Base-by-base conservation (phyloP, 202 grass and related monocot species). In the Cymbopogon flexuosus region DNA sequence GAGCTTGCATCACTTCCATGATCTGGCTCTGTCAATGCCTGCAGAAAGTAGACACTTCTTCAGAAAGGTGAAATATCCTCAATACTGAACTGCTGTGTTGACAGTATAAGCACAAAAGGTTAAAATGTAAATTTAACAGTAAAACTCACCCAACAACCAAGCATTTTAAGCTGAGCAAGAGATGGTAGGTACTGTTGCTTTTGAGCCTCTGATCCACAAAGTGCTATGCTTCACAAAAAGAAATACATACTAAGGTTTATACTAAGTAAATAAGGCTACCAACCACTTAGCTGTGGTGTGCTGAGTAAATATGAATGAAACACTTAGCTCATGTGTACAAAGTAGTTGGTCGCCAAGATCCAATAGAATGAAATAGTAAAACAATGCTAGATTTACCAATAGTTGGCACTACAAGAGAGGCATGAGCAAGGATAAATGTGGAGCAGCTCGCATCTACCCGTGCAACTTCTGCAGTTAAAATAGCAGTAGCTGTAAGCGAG, bases 1-100 rank as follows among this genome's bases (percentile, higher is more conserved):
- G 88, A 91, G 83, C 95, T 98, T 60, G 95, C 95, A 67, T 98
- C 95, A 86, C 95, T 98, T 63, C 95, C 92, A 63, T 93, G 88
- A 84, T 93, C 90, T 65, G 95, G 95, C 67, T 98, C 95, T 66
- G 95, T 98, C 81, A 98, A 85, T 51, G 92, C 90, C 95, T 98
- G 70, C 19, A 68, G 14, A 73, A 90, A 79, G 62, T 2, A 77
- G 59, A 74, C 3, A 74, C 35, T 41, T 10, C 59, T 83, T 78
- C 45, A 79, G 24, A 45, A 69, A 34, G 8, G 49, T 8, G 60
- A 57, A 57, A 73, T 21, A 80, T 7, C 34, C 0, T 27, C 14
- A 65, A 71, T 45, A 64, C 37, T 37, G 62, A 67, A 56, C 2
- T 24, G 29, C 10, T 21, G 42, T 37, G 9, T 12, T 7, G 43